Evolutionary conservation across 139 green algal genomes (phyloP), one percentile per base, ranked within the genome.

Genomic region (Coelastrella sp.): DNA sequence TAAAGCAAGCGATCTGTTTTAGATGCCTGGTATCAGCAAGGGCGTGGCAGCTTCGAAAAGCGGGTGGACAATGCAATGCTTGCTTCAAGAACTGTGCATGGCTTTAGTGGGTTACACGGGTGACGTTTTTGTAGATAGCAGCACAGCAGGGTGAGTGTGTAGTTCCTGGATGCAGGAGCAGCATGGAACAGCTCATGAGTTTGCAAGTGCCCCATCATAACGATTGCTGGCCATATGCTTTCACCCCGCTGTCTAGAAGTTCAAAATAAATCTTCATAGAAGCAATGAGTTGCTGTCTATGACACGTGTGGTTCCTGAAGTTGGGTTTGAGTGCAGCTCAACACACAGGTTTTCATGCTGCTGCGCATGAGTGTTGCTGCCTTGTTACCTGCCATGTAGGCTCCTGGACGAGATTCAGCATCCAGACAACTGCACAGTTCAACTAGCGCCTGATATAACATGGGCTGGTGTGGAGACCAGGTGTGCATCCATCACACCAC

Each of bases 71-170:
- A 81, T 89, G 62, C 5, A 72, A 0, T 91, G 90, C 27, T 64
- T 98, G 0, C 66, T 97, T 7, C 91, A 95, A 27, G 96, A 98
- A 87, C 88, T 98, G 66, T 83, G 98, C 27, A 80, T 97, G 38
- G 92, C 91, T 5, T 85, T 98, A 15, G 50, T 96, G 5, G 96
- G 96, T 17, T 88, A 92, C 69, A 88, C 87, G 8, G 95, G 96
- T 2, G 96, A 98, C 34, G 88, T 96, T 0, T 98, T 98, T 77
- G 86, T 96, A 7, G 88, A 91, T 32, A 81, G 19, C 50, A 81
- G 73, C 73, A 8, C 21, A 77, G 40, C 38, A 77, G 38, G 43
- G 40, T 48, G 30, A 9, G 53, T n/a, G n/a, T n/a, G n/a, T n/a
- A n/a, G n/a, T n/a, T n/a, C n/a, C n/a, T n/a, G n/a, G n/a, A 9